Base-by-base conservation (phyloP, 1,284 basidiomycete genomes). In the Thecaphora thlaspeos region DNA sequence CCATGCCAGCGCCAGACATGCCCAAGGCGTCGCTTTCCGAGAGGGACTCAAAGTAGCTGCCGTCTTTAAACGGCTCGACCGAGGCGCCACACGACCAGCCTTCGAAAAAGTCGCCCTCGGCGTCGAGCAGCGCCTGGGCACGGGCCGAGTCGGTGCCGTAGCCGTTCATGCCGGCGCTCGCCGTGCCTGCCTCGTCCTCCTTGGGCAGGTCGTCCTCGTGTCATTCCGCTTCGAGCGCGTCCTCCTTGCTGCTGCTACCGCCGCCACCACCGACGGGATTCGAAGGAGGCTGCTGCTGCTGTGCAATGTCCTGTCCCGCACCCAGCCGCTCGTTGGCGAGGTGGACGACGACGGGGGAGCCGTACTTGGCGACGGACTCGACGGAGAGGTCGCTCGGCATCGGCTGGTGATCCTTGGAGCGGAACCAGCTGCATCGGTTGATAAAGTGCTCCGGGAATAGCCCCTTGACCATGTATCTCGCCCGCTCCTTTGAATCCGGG, bases 21-120 rank as follows among this genome's bases (percentile, higher is more conserved):
- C n/a, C n/a, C n/a, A n/a, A n/a, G n/a, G n/a, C n/a, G n/a, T n/a
- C n/a, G n/a, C n/a, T n/a, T n/a, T n/a, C n/a, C n/a, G n/a, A n/a
- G n/a, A 64, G 17, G 28, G 41, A 54, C 21, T 64, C 56, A 37
- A 51, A 46, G 45, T 39, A 57, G 3, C 41, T 43, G 18, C 58
- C 62, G 18, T 43, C 55, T 23, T 49, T 51, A 40, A 57, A 65
- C 5, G 62, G 62, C 40, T 65, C 62, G 22, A 54, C 48, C 2
- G 62, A 58, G 2, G 41, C 51, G n/a, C 62, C 62, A 24, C 61
- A 50, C 39, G 57, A 61, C 62, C 62, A 65, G 10, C 62, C 62
- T 10, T 44, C 15, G 46, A 65, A 65, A 26, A 57, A 65, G 47
- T 65, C 58, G 5, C 43, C 41, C 15, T 65, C 58, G n/a, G 53